A percentile compares a stretch with the other conserved stretches of the same genome.
Conservation (phyloP, 352 stramenopile genomes). For the Phytopythium kandeliae region DNA sequence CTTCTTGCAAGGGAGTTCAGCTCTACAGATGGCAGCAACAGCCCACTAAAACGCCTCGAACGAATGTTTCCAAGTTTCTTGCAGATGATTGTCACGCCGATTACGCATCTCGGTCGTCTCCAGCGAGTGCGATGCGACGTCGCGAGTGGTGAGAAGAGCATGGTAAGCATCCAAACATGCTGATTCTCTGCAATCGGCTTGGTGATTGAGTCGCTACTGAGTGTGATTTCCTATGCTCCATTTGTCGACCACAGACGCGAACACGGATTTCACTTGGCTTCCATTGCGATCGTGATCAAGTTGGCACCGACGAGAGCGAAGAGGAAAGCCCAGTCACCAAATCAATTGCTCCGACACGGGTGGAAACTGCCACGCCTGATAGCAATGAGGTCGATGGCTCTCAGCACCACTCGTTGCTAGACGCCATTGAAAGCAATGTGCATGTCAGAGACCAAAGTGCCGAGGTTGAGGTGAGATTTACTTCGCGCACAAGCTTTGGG, state of each 20-base stretch:
- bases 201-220: neutral
- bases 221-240: neutral
- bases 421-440: neutral
- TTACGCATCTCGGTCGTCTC: constrained; percentile 1
- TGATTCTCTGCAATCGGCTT: neutral
- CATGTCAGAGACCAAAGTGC: neutral
- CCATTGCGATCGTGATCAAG: neutral
- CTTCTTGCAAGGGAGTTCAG: neutral
- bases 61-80: constrained; percentile 5
- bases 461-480: neutral
- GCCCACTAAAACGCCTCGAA: neutral
- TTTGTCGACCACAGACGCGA: neutral
- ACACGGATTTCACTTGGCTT: neutral
- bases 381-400: neutral
- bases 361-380: neutral
- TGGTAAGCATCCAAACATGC: neutral
- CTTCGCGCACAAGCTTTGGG: neutral
- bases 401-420: neutral
- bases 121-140: neutral
- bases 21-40: neutral
- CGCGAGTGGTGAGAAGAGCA: neutral
- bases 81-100: neutral
- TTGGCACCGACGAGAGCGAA: neutral
- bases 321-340: neutral
- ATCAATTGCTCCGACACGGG: neutral